Percentiles rank a stretch among this genome's conserved stretches.
Evolutionary conservation across 768 basidiomycete genomes (phyloP).

Genomic region (Leccinum sublutescens): DNA sequence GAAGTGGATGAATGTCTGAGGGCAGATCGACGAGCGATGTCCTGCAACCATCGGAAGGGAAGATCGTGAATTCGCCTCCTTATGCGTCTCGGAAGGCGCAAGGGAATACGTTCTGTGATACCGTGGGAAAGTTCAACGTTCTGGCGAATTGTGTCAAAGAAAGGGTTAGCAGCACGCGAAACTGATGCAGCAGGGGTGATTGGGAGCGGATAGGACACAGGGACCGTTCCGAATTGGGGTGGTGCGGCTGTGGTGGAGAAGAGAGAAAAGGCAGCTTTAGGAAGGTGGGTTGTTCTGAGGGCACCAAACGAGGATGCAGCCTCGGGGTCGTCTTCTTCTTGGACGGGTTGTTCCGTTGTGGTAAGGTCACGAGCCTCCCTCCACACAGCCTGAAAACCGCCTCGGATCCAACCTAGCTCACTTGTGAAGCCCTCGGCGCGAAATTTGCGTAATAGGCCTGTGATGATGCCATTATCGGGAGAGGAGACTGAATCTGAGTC

Average conservation of each 20-base stretch:
- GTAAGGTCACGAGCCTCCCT: conserved; percentile 50
- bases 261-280: conserved; percentile 61
- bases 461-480: conserved; percentile 63
- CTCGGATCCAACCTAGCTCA: conserved; percentile 73
- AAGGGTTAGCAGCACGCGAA: conserved; percentile 64
- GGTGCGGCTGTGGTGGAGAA: conserved; percentile 39
- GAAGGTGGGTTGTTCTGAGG: conserved; percentile 59
- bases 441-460: conserved; percentile 76
- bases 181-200: conserved; percentile 23
- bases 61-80: conserved; percentile 65
- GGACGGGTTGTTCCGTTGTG: conserved; percentile 46
- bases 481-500: conserved; percentile 73
- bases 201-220: neutral
- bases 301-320: conserved; percentile 16
- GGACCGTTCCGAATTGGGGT: conserved; percentile 6
- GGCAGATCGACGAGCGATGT: conserved; percentile 60
- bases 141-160: conserved; percentile 92
- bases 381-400: conserved; percentile 78
- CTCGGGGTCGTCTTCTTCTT: conserved; percentile 53
- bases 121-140: conserved; percentile 76
- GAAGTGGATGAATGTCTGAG: conserved; percentile 13
- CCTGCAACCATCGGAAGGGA: conserved; percentile 75
- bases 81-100: conserved; percentile 51
- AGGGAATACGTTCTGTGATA: conserved; percentile 79
- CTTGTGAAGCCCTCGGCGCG: conserved; percentile 56